Evolutionary conservation across 305 asterid genomes (phyloP), one percentile per base, ranked within the genome.

Genomic region (Fraxinus angustifolia): DNA sequence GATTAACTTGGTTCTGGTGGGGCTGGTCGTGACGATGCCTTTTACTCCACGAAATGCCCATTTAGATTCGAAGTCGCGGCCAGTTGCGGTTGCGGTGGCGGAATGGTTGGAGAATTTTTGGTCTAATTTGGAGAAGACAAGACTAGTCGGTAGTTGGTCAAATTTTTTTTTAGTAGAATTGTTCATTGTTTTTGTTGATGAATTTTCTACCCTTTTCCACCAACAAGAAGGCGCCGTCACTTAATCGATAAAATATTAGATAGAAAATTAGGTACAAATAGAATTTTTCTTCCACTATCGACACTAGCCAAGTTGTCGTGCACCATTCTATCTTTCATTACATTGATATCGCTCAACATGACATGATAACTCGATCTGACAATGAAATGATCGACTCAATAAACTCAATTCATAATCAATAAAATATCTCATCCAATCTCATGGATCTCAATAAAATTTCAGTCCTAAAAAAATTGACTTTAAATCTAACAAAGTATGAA

Each of bases 31-130:
- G 88, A 70, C 75, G 62, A 8, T 78, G 84, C 5, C 93, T 78
- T 85, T 91, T 92, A 81, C 97, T 91, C 88, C 82, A 88, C 26
- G 87, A 79, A 78, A 85, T 73, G 76, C 97, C 97, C 97, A 91
- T 91, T n/a, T 75, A 23, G 72, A 11, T 34, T 72, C 23, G 60
- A 65, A 77, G 60, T 2, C 53, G 79, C 42, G 30, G 60, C 21
- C 21, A 58, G 58, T 11, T 56, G 73, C 30, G 53, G 50, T 78
- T 58, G 45, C 80, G 71, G 53, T 78, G 72, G 45, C 80, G 48
- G 76, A 14, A 4, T 60, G 86, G 73, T 1, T 58, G 38, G 75
- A 68, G 75, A 68, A 26, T 75, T 74, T 16, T 75, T 17, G 56
- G 30, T 40, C 71, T 34, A 16, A 65, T 65, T 28, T 21, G 42